Percentiles rank a stretch among this genome's conserved stretches.
These are phyloP conservation scores for Saussurea involucrata DNA, from an alignment of 129 eudicot species.

Conservation along the genomic window DNA sequence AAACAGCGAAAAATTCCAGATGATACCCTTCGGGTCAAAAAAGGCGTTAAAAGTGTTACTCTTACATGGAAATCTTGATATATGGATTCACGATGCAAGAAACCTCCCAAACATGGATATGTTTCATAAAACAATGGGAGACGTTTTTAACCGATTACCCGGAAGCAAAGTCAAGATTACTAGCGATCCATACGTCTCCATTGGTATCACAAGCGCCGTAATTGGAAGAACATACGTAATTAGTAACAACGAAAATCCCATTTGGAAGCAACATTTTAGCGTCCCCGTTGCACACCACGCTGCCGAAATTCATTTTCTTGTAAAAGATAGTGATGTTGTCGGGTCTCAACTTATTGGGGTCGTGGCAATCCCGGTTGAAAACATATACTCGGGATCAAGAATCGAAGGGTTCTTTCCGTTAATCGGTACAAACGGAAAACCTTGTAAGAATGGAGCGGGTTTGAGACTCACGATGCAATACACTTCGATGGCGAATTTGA, in stretches of 20 bases:
- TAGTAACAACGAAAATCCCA: constrained; percentile 74
- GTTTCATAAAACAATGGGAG: constrained; percentile 95
- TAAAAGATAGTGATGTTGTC: constrained; percentile 88
- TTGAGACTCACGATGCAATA: constrained; percentile 72
- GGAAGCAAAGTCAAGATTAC: constrained; percentile 55
- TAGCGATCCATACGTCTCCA: constrained; percentile 91
- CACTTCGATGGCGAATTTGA: constrained; percentile 62
- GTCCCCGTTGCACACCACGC: constrained; percentile 92
- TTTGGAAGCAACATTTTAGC: constrained; percentile 86
- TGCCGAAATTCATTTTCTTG: constrained; percentile 79
- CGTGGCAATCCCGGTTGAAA: constrained; percentile 74
- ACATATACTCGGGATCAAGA: constrained; percentile 55
- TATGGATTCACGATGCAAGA: constrained; percentile 86
- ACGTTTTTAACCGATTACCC: constrained; percentile 61
- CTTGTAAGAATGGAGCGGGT: constrained; percentile 82
- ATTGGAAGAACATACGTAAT: constrained; percentile 90
- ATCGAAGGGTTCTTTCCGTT: constrained; percentile 76
- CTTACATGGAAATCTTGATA: constrained; percentile 83
- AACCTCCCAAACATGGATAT: constrained; percentile 98
- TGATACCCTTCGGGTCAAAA: constrained; percentile 46
- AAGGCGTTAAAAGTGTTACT: constrained; percentile 73
- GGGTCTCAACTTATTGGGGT: constrained; percentile 93
- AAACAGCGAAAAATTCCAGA: constrained; percentile 32
- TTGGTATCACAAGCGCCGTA: constrained; percentile 58
- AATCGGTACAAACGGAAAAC: constrained; percentile 59